Base-by-base conservation (phyloP, 768 basidiomycete species). In the Boletus huronensis region DNA sequence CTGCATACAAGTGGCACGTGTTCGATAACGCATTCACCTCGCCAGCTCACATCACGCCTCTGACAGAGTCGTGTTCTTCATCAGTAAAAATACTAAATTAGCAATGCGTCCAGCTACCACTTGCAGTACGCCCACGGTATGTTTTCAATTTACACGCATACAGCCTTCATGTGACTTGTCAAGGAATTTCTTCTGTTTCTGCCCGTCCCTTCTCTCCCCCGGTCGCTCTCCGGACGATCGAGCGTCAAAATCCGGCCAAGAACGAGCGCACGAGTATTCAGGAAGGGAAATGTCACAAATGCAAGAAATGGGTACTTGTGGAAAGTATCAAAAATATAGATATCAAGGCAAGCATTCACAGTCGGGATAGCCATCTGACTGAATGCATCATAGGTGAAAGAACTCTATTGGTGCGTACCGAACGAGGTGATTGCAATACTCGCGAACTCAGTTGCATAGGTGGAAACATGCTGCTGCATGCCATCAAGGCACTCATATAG, bases 401-500 rank as follows among this genome's bases (percentile, higher is more conserved):
- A 90, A 60, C 76, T 91, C 6, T 83, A 83, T 63, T 91, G 90
- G 88, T 90, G 63, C 48, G 81, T 74, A n/a, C 10, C n/a, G 21
- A 19, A 43, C 42, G 26, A 34, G 40, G 51, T 52, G 43, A 38
- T 19, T 25, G 48, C 26, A 17, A 13, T 40, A 23, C 28, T 21
- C 10, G 32, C 34, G 14, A 49, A 50, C 62, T 64, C 50, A 61
- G 44, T 45, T 29, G 19, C 17, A 19, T 48, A 86, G 85, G 87
- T 90, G 86, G 87, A 90, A 93, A 69, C 90, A 93, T 63, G 90
- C 90, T 28, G 87, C 87, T 1, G 60, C 79, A 17, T 93, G 90
- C 61, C 90, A 93, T 63, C 79, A 80, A 50, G 78, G 79, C 17
- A 78, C 79, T 6, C 75, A 71, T 17, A 68, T 87, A 47, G 67